Percentiles rank a stretch among this genome's conserved stretches.
phyloP scores from a whole-genome alignment of 768 basidiomycete species.

The Lactifluus echinatus region DNA sequence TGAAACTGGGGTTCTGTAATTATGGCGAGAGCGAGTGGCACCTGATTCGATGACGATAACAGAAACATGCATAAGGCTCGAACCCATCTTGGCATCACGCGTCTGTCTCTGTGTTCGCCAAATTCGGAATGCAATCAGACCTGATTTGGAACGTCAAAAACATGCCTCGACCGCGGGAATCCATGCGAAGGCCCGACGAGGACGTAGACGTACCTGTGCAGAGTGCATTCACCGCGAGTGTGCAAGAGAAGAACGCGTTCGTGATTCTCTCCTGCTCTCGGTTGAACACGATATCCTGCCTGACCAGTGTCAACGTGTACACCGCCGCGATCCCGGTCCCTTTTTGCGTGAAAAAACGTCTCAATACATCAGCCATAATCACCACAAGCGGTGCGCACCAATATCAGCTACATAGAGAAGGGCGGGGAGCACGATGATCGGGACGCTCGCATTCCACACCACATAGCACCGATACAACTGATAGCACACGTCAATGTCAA shows the following conservation, averaged over 20 bases:
- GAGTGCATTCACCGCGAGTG: conserved; percentile 10
- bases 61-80: conserved; percentile 10
- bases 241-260: conserved; percentile 19
- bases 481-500: no score
- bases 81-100: conserved; percentile 17
- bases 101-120: conserved; percentile 16
- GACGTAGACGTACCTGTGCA: conserved; percentile 9
- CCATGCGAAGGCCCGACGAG: neutral
- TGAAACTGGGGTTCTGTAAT: neutral
- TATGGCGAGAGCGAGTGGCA: neutral
- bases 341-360: neutral
- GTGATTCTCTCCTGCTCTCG: conserved; percentile 10
- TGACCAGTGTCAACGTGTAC: conserved; percentile 4
- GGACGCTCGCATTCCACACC: conserved; percentile 13
- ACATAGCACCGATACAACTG: conserved; percentile 19
- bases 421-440: conserved; percentile 1
- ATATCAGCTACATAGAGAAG: conserved; percentile 15
- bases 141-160: neutral
- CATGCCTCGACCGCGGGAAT: neutral
- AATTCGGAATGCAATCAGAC: conserved; percentile 16
- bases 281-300: neutral
- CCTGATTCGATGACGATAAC: conserved; percentile 17
- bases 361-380: no score
- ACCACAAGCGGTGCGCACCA: conserved; percentile 3
- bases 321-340: conserved; percentile 10